A percentile compares a stretch with the other conserved stretches of the same genome.
phyloP scores from a whole-genome alignment of 164 flowering plant genomes.

The Aristolochia californica region DNA sequence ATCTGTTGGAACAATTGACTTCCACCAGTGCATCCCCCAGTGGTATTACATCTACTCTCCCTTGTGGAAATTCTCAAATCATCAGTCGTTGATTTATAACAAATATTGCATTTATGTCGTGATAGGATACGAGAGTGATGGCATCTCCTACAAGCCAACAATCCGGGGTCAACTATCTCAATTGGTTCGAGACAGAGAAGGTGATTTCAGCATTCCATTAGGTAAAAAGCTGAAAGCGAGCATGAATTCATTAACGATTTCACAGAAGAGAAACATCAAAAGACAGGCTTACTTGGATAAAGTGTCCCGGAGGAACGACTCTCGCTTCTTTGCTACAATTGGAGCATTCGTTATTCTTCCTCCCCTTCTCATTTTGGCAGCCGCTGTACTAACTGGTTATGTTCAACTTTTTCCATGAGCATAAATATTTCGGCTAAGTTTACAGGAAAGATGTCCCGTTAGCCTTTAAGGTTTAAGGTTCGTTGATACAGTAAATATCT shows the following conservation, averaged over 20 bases:
- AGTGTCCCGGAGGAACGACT: conserved; percentile 85
- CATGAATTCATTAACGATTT: conserved; percentile 52
- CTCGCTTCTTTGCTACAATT: conserved; percentile 70
- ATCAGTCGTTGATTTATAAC: background rate
- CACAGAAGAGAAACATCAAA: conserved; percentile 89
- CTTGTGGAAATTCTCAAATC: too few relatives aligned
- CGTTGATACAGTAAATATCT: too few relatives aligned
- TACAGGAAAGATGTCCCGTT: too few relatives aligned
- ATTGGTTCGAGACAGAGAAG: conserved; percentile 49
- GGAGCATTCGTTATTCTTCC: conserved; percentile 80
- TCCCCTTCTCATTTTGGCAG: conserved; percentile 62
- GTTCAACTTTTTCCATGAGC: conserved; percentile 80
- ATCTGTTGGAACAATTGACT: conserved; percentile 72
- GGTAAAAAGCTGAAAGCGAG: conserved; percentile 69
- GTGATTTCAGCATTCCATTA: conserved; percentile 60
- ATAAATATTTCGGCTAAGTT: background rate
- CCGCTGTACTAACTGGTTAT: conserved; percentile 79
- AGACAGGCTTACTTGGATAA: conserved; percentile 73
- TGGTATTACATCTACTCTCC: conserved; percentile 27
- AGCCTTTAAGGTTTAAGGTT: too few relatives aligned
- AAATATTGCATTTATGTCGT: background rate
- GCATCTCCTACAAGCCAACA: conserved; percentile 25
- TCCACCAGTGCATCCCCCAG: conserved; percentile 29
- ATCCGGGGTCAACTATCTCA: conserved; percentile 65
- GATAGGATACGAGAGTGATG: conserved; percentile 62